These are phyloP conservation scores for Fusarium chaquense DNA, from an alignment of 2,329 filamentous ascomycete genomes.

Conservation along the genomic window DNA sequence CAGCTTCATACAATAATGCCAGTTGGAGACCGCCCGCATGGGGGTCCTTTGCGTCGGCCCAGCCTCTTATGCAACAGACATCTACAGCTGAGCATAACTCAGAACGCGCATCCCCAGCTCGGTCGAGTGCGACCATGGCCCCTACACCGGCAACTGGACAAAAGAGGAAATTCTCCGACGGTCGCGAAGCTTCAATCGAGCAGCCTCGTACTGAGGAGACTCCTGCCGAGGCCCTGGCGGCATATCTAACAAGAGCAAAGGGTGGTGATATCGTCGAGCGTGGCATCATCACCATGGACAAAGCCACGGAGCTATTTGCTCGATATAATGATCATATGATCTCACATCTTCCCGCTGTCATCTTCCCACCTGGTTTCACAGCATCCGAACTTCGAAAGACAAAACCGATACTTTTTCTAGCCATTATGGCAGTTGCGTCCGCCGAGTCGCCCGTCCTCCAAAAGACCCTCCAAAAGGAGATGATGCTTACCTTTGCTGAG, in stretches of 20 bases:
- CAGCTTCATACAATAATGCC: conserved; percentile 17
- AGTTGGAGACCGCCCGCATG: conserved; percentile 35
- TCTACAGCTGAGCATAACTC: conserved; percentile 29
- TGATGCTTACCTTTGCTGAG: conserved; percentile 80
- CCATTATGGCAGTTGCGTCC: conserved; percentile 75
- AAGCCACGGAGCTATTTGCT: conserved; percentile 66
- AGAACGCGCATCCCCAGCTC: conserved; percentile 26
- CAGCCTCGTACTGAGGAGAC: conserved; percentile 30
- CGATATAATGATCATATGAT: conserved; percentile 71
- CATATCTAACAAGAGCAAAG: conserved; percentile 44
- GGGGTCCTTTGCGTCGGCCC: conserved; percentile 32
- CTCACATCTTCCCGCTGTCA: conserved; percentile 71
- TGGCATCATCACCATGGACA: conserved; percentile 67
- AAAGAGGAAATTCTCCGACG: conserved; percentile 52
- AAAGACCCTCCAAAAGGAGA: conserved; percentile 72
- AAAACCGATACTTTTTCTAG: conserved; percentile 76
- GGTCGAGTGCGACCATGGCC: conserved; percentile 14
- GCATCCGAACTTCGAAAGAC: conserved; percentile 66
- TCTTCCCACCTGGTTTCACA: conserved; percentile 67
- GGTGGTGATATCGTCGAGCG: conserved; percentile 68
- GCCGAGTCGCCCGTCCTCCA: conserved; percentile 69
- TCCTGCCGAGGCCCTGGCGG: conserved; percentile 33
- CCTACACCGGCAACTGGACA: conserved; percentile 40
- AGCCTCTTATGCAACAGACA: conserved; percentile 20
- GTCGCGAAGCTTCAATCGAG: conserved; percentile 30